A percentile compares a stretch with the other conserved stretches of the same genome.
Conservation (phyloP, 257 asterid species). For the Lithospermum erythrorhizon region DNA sequence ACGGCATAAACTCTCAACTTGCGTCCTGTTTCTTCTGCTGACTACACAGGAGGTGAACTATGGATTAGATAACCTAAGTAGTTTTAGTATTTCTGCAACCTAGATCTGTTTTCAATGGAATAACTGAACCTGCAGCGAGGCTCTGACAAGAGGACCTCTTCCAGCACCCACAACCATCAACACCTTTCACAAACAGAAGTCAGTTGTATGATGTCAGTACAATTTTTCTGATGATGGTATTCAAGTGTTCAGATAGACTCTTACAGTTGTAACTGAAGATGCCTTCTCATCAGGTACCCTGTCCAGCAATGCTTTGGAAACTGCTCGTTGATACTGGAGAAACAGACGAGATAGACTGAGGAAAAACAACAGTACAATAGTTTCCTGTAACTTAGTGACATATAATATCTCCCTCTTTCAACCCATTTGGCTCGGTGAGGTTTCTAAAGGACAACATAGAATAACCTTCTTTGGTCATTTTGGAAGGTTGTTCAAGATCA, state of each 20-base stretch:
- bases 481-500: too few relatives aligned
- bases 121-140: conserved; percentile 69
- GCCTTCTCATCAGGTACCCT: conserved; percentile 82
- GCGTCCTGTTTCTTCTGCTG: conserved; percentile 93
- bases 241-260: conserved; percentile 13
- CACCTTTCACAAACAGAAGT: conserved; percentile 38
- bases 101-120: conserved; percentile 11
- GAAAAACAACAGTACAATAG: background rate
- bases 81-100: conserved; percentile 4
- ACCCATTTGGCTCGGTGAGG: too few relatives aligned
- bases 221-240: background rate
- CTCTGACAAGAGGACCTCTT: conserved; percentile 98
- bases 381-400: too few relatives aligned
- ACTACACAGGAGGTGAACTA: conserved; percentile 32
- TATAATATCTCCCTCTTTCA: too few relatives aligned
- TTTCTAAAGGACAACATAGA: too few relatives aligned
- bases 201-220: background rate
- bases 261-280: conserved; percentile 59
- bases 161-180: conserved; percentile 99
- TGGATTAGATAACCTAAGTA: conserved; percentile 6
- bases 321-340: conserved; percentile 76
- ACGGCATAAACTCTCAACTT: conserved; percentile 91
- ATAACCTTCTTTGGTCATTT: too few relatives aligned
- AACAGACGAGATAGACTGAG: background rate
- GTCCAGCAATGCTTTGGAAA: conserved; percentile 85